Evolutionary conservation across 1,284 basidiomycete genomes (phyloP), one percentile per base, ranked within the genome.

Genomic region (Acaromyces ingoldii): DNA sequence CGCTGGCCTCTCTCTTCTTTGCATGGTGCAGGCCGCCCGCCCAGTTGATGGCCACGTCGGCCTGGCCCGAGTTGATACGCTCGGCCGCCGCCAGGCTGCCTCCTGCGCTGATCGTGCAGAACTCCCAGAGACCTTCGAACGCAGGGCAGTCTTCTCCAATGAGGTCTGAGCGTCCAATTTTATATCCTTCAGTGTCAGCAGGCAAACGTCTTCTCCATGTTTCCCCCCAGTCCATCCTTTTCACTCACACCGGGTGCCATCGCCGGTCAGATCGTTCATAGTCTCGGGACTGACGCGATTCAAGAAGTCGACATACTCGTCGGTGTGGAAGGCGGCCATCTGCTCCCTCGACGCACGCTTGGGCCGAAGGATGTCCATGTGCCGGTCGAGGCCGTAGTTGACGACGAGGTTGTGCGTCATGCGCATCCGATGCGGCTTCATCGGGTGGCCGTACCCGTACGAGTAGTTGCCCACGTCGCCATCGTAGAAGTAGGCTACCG

Each of bases 41-140:
- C 93, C 93, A 97, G 77, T 97, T 97, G 68, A 97, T 90, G 0
- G 87, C 87, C n/a, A 96, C 89, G 76, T 98, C 92, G 3, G 90
- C 81, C 1, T 86, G 81, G 1, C 91, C 91, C 11, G 83, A 82
- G 53, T 88, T 83, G 51, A 98, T 80, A 22, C 86, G 81, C 55
- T 88, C 82, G 0, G 93, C 91, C 4, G 89, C 92, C 58, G 83
- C 89, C 88, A 74, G 62, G 37, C 71, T 74, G 0, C 95, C 95
- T 13, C 95, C 93, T 0, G 93, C 91, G 0, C 90, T 93, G 53
- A 97, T 93, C 1, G 90, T 87, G 74, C 92, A 96, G 71, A 96
- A 98, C 69, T 98, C 95, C 66, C 92, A 98, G 0, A 98, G 79
- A 0, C 93, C 95, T 63, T 96, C 93, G 65, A 95, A 98, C 0